Conservation (phyloP, 345 rosid species). For the Firmiana major region DNA sequence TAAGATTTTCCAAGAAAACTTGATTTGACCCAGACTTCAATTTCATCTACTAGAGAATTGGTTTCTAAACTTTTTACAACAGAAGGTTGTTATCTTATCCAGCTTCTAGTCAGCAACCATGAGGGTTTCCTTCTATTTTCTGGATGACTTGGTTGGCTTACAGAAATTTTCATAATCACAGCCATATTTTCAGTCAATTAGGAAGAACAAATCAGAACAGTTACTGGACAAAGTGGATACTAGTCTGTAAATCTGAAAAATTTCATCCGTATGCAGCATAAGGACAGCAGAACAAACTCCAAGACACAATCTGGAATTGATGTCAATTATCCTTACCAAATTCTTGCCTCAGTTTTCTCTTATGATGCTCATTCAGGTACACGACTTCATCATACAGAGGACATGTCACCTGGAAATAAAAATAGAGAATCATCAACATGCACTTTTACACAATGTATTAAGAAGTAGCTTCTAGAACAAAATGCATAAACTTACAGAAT, state of each 20-base stretch:
- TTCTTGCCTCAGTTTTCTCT: slow-evolving; percentile 64
- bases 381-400: slow-evolving; percentile 63
- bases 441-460: slow-evolving; percentile 4
- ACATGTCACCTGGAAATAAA: slow-evolving; percentile 44
- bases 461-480: slow-evolving; percentile 1
- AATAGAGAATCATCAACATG: slow-evolving; percentile 21
- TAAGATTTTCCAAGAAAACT: not conserved
- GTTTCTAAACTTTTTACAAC: not conserved
- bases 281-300: not conserved
- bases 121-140: not conserved
- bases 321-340: slow-evolving; percentile 49
- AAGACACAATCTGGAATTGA: not conserved
- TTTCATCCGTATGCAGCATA: not conserved
- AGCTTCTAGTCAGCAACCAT: not conserved
- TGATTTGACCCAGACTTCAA: not conserved
- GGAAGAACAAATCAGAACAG: not conserved
- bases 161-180: not conserved
- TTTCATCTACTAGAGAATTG: not conserved
- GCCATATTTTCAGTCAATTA: not conserved
- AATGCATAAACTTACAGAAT: slow-evolving; percentile 46
- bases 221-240: not conserved
- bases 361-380: slow-evolving; percentile 57
- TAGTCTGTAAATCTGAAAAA: not conserved
- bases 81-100: not conserved
- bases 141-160: not conserved